Conservation (phyloP, 257 asterid species). For the Nicotiana paniculata region DNA sequence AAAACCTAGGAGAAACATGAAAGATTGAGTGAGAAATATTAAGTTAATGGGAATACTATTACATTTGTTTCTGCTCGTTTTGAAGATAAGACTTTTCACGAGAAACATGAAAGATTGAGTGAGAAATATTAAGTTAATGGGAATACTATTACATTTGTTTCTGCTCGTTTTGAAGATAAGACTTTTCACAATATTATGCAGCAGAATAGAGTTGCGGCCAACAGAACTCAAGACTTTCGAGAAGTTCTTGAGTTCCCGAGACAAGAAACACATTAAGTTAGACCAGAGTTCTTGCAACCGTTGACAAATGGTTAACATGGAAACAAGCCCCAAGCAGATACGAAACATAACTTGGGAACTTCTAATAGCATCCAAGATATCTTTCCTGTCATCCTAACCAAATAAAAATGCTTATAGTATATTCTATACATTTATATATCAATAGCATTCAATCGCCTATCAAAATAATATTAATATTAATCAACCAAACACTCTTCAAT, state of each 20-base stretch:
- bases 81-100: too few species aligned
- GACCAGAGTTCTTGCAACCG: not conserved
- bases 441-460: not conserved
- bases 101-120: too few species aligned
- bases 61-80: too few species aligned
- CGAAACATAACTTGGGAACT: too few species aligned
- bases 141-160: slow-evolving; percentile 61
- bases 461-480: not conserved
- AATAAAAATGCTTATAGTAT: too few species aligned
- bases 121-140: too few species aligned
- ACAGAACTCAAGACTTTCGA: not conserved
- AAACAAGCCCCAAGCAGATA: not conserved
- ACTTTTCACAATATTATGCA: slow-evolving; percentile 87
- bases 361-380: too few species aligned
- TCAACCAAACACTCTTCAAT: not conserved
- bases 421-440: not conserved
- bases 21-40: too few species aligned
- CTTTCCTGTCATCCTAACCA: too few species aligned
- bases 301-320: not conserved
- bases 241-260: slow-evolving; percentile 85
- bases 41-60: too few species aligned
- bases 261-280: slow-evolving; percentile 17
- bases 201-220: slow-evolving; percentile 92
- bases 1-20: too few species aligned
- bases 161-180: slow-evolving; percentile 78